Base-by-base conservation (phyloP, 2,329 filamentous ascomycete species). In the Parastagonospora avenae region DNA sequence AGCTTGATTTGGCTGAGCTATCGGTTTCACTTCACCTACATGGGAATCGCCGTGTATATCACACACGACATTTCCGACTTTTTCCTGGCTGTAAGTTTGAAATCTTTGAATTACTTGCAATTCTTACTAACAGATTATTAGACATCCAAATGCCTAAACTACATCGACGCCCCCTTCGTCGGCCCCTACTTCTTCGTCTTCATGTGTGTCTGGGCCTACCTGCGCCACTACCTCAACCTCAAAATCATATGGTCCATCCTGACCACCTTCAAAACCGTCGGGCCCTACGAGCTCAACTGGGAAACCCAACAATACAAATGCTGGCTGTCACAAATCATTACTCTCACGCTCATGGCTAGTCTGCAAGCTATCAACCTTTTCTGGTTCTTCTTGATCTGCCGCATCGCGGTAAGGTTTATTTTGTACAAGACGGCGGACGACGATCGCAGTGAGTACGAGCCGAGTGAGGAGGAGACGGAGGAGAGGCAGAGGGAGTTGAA, bases 21-120 rank as follows among this genome's bases (percentile, higher is more conserved):
- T 77, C 86, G 91, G 54, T 97, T 96, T 80, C 92, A 97, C 76
- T 97, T 97, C 74, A 95, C 92, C 15, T 93, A 96, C 76, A 95
- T 97, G 72, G 92, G 92, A 24, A 77, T 97, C 48, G 90, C 91
- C 15, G 91, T 97, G 30, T 97, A 96, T 75, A 91, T 94, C 55
- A 96, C 92, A 8, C 91, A 96, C 75, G 92, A 97, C 70, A 90
- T 97, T 55, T 92, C 88, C 53, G 92, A 97, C 74, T 96, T 97
- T 77, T 97, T 97, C 84, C 83, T 97, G 38, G 92, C 93, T 32
- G 90, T 92, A 84, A 76, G 87, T 73, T 10, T 12, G 10, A 11
- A n/a, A n/a, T n/a, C n/a, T n/a, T n/a, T n/a, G n/a, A 19, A 7
- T 10, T n/a, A 7, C 9, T 12, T 7, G 8, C 19, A 16, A 29